Evolutionary conservation across 192 early-diverging fungal species (phyloP).

Genomic region (Entophlyctis luteolus): DNA sequence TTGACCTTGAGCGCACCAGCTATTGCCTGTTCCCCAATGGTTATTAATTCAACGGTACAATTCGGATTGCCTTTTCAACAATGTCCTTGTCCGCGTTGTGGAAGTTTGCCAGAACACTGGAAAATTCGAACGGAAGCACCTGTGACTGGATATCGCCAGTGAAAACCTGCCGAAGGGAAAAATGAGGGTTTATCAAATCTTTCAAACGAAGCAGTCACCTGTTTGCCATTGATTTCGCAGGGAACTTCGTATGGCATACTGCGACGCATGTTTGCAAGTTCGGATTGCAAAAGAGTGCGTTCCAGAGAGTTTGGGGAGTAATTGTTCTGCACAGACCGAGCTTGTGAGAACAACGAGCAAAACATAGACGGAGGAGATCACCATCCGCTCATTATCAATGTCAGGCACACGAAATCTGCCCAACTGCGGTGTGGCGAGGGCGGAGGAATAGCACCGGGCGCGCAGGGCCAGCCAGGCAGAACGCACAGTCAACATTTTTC

Average conservation of each 20-base stretch:
- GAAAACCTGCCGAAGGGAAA: slow-evolving; percentile 5
- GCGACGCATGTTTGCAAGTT: slow-evolving; percentile 69
- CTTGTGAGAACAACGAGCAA: background rate
- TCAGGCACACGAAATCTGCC: slow-evolving; percentile 77
- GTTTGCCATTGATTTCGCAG: slow-evolving; percentile 78
- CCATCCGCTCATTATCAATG: slow-evolving; percentile 84
- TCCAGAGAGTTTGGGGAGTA: slow-evolving; percentile 76
- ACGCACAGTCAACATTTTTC: background rate
- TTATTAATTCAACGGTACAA: background rate
- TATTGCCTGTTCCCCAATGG: slow-evolving; percentile 62
- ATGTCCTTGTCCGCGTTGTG: slow-evolving; percentile 73
- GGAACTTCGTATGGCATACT: slow-evolving; percentile 73
- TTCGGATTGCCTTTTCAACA: slow-evolving; percentile 46
- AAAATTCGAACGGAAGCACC: slow-evolving; percentile 78
- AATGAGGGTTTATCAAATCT: slow-evolving; percentile 9
- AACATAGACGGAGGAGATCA: slow-evolving; percentile 20
- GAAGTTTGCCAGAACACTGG: slow-evolving; percentile 73
- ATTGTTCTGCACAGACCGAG: slow-evolving; percentile 38
- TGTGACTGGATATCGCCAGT: slow-evolving; percentile 60
- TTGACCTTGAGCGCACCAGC: slow-evolving; percentile 80
- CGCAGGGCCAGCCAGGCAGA: background rate
- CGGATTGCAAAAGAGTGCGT: slow-evolving; percentile 66
- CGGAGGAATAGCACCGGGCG: background rate
- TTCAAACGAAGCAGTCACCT: slow-evolving; percentile 45
- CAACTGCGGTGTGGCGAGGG: slow-evolving; percentile 53